phyloP scores from a whole-genome alignment of 495 filamentous ascomycete species.

The Sordaria brevicollis region DNA sequence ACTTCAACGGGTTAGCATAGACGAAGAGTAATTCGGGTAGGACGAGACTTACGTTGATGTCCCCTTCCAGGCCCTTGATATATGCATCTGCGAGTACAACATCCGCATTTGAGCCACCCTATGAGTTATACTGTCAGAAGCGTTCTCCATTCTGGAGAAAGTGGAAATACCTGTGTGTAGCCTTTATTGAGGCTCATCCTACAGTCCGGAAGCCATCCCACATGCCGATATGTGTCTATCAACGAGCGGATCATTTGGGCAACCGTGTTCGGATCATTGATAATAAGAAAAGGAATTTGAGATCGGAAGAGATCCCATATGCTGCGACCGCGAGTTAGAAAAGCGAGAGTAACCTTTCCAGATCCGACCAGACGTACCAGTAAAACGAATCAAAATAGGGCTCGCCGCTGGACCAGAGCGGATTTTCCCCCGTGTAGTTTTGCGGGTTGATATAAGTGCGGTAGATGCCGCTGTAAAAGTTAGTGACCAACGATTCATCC shows the following conservation, averaged over 20 bases:
- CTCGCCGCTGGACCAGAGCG: conserved; percentile 57
- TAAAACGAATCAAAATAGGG: conserved; percentile 80
- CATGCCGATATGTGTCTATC: conserved; percentile 61
- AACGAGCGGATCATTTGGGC: conserved; percentile 58
- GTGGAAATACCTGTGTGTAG: conserved; percentile 43
- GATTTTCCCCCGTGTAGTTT: conserved; percentile 73
- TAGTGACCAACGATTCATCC: conserved; percentile 42
- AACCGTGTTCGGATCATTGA: conserved; percentile 55
- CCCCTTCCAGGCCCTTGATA: conserved; percentile 51
- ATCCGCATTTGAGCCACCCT: conserved; percentile 73
- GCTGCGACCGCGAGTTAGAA: neutral
- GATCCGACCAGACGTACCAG: conserved; percentile 32
- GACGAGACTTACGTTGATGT: conserved; percentile 44
- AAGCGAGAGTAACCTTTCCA: neutral
- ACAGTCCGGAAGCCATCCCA: conserved; percentile 62
- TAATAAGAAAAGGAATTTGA: conserved; percentile 59
- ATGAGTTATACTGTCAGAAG: neutral
- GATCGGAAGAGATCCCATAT: conserved; percentile 68
- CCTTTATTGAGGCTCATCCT: conserved; percentile 55
- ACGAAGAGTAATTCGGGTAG: neutral
- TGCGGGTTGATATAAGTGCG: conserved; percentile 64
- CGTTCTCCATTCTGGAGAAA: neutral
- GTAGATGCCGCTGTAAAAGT: conserved; percentile 65
- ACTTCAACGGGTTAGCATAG: conserved; percentile 22
- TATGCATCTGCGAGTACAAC: conserved; percentile 60